phyloP scores from a whole-genome alignment of 2,329 filamentous ascomycete species.

The Uncinocarpus reesii region DNA sequence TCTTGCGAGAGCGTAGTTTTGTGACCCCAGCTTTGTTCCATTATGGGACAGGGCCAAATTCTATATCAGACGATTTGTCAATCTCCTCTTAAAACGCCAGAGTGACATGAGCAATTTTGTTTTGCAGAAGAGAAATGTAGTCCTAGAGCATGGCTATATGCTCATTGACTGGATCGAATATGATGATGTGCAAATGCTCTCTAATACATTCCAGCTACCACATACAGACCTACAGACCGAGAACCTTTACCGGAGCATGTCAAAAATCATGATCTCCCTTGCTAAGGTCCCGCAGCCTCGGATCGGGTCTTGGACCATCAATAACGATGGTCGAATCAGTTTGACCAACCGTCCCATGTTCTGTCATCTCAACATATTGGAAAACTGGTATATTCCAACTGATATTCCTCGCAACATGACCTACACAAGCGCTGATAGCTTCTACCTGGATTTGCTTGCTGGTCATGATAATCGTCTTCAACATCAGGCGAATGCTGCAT shows the following conservation, averaged over 20 bases:
- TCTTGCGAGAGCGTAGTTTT: slow-evolving; percentile 12
- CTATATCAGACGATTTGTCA: slow-evolving; percentile 11
- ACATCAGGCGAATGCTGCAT: slow-evolving; percentile 20
- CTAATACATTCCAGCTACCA: slow-evolving; percentile 8
- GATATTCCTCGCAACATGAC: slow-evolving; percentile 20
- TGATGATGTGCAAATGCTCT: slow-evolving; percentile 10
- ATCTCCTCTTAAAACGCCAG: not conserved
- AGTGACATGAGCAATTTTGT: slow-evolving; percentile 9
- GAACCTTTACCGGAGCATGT: slow-evolving; percentile 18
- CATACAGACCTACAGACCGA: slow-evolving; percentile 16
- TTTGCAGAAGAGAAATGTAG: slow-evolving; percentile 9
- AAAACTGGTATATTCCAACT: slow-evolving; percentile 21
- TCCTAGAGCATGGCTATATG: slow-evolving; percentile 14
- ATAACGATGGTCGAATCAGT: slow-evolving; percentile 17
- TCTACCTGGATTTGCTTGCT: slow-evolving; percentile 20
- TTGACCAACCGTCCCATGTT: slow-evolving; percentile 21
- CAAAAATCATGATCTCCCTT: slow-evolving; percentile 17
- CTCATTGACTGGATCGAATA: slow-evolving; percentile 15
- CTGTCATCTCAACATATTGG: slow-evolving; percentile 16
- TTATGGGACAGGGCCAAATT: slow-evolving; percentile 13
- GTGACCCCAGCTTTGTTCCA: slow-evolving; percentile 7
- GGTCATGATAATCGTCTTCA: slow-evolving; percentile 21
- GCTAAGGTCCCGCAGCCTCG: slow-evolving; percentile 15
- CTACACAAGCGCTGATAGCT: slow-evolving; percentile 20
- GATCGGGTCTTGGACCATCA: slow-evolving; percentile 22